Conservation (phyloP, 2,329 filamentous ascomycete species). For the Verticillium nonalfalfae region DNA sequence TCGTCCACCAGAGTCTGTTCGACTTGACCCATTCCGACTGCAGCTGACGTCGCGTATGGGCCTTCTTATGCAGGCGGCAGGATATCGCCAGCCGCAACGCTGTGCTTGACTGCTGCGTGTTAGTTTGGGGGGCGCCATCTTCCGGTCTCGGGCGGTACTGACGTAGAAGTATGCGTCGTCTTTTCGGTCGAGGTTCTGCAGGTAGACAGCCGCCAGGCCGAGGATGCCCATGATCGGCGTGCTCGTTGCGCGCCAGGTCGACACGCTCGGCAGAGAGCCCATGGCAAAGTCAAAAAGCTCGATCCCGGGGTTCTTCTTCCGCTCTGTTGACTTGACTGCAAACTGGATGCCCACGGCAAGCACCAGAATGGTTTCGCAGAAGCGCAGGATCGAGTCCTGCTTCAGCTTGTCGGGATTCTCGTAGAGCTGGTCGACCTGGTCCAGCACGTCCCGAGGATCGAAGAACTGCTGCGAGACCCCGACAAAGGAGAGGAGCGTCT, state of each 20-base stretch:
- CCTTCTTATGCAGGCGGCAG: not conserved
- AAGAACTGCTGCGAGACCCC: not conserved
- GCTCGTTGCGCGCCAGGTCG: not conserved
- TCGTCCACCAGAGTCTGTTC: constrained; percentile 1
- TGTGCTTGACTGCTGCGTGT: not conserved
- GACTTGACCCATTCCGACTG: not conserved
- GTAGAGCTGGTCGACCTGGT: not conserved
- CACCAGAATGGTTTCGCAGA: not conserved
- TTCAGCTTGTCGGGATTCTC: not conserved
- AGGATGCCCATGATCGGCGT: not conserved
- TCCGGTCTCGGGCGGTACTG: not conserved
- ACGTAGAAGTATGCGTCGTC: constrained; percentile 1
- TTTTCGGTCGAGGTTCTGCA: not conserved
- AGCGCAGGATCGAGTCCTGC: not conserved
- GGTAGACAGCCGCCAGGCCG: not conserved
- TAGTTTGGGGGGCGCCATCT: not conserved
- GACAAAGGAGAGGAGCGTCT: not conserved
- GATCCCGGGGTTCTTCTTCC: not conserved
- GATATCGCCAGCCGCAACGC: not conserved
- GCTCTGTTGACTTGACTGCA: not conserved
- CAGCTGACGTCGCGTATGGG: not conserved
- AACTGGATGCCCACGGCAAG: not conserved
- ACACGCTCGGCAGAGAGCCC: not conserved
- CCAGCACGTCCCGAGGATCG: not conserved
- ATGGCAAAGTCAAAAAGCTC: not conserved